Conservation (phyloP, 331 rosid species). For the Cydonia oblonga region DNA sequence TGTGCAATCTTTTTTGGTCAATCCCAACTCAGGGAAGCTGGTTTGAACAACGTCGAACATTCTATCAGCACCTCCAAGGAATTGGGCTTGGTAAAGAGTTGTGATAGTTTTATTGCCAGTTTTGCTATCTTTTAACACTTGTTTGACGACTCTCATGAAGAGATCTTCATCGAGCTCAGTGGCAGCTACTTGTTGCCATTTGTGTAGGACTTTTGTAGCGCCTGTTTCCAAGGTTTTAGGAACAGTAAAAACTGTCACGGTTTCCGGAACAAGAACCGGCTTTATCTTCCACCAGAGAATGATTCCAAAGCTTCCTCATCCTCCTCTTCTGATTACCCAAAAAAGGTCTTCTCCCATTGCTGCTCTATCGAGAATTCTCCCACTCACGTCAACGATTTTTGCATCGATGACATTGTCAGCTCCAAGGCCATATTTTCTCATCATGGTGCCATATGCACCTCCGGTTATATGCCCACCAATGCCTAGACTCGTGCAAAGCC, state of each 20-base stretch:
- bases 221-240: slow-evolving; percentile 44
- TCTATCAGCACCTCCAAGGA: slow-evolving; percentile 45
- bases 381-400: slow-evolving; percentile 40
- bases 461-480: slow-evolving; percentile 72
- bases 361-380: slow-evolving; percentile 42
- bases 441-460: slow-evolving; percentile 63
- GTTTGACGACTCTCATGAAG: slow-evolving; percentile 55
- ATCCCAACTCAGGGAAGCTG: slow-evolving; percentile 64
- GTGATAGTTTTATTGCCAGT: slow-evolving; percentile 36
- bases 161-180: slow-evolving; percentile 48
- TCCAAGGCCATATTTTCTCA: slow-evolving; percentile 69
- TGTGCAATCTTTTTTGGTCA: slow-evolving; percentile 36
- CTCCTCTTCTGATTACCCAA: slow-evolving; percentile 92
- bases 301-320: slow-evolving; percentile 76
- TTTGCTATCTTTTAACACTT: slow-evolving; percentile 3
- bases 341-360: slow-evolving; percentile 79
- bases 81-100: slow-evolving; percentile 45
- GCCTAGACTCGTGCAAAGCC: slow-evolving; percentile 64
- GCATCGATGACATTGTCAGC: slow-evolving; percentile 63
- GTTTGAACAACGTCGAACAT: slow-evolving; percentile 41
- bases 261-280: slow-evolving; percentile 60
- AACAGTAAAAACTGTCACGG: slow-evolving; percentile 63
- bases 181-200: slow-evolving; percentile 65
- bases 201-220: slow-evolving; percentile 43
- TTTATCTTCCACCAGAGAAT: slow-evolving; percentile 75